These are phyloP conservation scores for Fusarium sp. DNA, from an alignment of 2,329 filamentous ascomycete species.

Conservation along the genomic window DNA sequence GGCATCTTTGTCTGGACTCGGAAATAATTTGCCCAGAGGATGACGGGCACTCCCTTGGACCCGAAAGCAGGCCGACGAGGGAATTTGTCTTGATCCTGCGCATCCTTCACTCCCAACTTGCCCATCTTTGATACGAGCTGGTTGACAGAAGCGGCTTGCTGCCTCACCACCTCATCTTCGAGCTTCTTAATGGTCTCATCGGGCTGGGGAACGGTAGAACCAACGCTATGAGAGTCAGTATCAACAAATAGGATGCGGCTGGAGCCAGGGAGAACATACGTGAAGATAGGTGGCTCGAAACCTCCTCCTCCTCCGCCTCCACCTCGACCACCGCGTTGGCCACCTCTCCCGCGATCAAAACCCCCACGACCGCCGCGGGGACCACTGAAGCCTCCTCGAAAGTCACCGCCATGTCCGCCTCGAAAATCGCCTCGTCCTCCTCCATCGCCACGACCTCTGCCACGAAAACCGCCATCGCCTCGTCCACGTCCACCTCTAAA, in stretches of 20 bases:
- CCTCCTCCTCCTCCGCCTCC: constrained; percentile 33
- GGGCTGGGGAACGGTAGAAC: constrained; percentile 28
- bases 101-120: constrained; percentile 45
- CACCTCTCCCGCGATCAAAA: constrained; percentile 35
- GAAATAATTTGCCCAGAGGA: constrained; percentile 66
- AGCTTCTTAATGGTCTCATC: constrained; percentile 48
- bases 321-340: constrained; percentile 29
- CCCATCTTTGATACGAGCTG: constrained; percentile 51
- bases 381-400: constrained; percentile 30
- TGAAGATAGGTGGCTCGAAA: constrained; percentile 30
- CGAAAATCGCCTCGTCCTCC: constrained; percentile 27
- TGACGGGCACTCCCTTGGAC: constrained; percentile 51
- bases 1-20: constrained; percentile 51
- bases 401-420: constrained; percentile 23
- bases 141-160: constrained; percentile 42
- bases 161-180: constrained; percentile 53
- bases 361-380: constrained; percentile 34
- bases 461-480: constrained; percentile 29
- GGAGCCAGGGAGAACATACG: constrained; percentile 24
- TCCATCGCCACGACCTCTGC: constrained; percentile 14
- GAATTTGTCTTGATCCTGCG: constrained; percentile 46
- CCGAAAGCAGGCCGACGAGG: constrained; percentile 62
- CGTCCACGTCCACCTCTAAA: constrained; percentile 37
- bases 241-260: not conserved
- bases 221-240: constrained; percentile 37